phyloP scores from a whole-genome alignment of 495 filamentous ascomycete species.

The Penicillium desertorum region DNA sequence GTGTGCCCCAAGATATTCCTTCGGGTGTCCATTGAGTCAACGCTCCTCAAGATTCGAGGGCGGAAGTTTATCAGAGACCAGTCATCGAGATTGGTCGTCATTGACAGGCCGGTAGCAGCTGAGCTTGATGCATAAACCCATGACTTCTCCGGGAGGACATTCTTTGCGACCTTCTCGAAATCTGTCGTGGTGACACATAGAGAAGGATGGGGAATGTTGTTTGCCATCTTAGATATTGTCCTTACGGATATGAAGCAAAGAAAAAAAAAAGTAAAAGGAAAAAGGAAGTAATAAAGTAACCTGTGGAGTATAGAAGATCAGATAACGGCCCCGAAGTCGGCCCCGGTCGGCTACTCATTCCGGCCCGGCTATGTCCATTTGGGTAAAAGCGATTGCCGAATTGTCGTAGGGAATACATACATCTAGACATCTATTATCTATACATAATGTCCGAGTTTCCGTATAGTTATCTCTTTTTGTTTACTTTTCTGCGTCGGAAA shows the following conservation, averaged over 20 bases:
- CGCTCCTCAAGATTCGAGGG: slow-evolving; percentile 24
- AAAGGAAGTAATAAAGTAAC: background rate
- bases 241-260: background rate
- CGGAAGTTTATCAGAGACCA: slow-evolving; percentile 28
- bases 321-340: slow-evolving; percentile 8
- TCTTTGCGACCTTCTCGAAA: slow-evolving; percentile 21
- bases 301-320: background rate
- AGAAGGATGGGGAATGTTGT: slow-evolving; percentile 5
- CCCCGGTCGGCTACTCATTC: slow-evolving; percentile 1
- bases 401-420: background rate
- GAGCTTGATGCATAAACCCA: slow-evolving; percentile 28
- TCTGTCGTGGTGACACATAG: slow-evolving; percentile 21
- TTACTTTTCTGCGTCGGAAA: background rate
- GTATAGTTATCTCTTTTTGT: background rate
- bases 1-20: slow-evolving; percentile 15
- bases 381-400: slow-evolving; percentile 6
- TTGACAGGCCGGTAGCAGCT: slow-evolving; percentile 20
- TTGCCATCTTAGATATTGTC: background rate
- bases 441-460: background rate
- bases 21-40: slow-evolving; percentile 20
- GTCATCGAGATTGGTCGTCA: slow-evolving; percentile 23
- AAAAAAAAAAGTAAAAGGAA: background rate
- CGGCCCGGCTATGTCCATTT: background rate
- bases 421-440: background rate
- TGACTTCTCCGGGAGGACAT: slow-evolving; percentile 22